phyloP scores from a whole-genome alignment of 2,329 filamentous ascomycete species.

The Didymella pomorum region DNA sequence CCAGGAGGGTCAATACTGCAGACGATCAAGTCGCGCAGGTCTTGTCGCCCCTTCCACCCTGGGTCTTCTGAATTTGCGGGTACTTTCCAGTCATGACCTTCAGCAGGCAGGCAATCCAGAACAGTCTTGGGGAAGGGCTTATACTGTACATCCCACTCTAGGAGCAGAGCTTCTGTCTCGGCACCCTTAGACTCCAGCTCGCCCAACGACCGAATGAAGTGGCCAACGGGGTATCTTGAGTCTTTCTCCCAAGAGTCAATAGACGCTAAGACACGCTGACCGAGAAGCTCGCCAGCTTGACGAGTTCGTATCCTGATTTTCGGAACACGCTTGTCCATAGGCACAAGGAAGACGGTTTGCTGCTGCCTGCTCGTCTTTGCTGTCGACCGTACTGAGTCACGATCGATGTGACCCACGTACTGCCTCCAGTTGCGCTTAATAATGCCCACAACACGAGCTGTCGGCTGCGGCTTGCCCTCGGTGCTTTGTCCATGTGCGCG shows the following conservation, averaged over 20 bases:
- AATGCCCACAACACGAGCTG: constrained; percentile 88
- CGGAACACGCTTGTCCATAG: constrained; percentile 97
- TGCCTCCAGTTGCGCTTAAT: constrained; percentile 98
- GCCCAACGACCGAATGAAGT: constrained; percentile 91
- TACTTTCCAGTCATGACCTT: constrained; percentile 94
- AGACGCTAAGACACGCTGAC: constrained; percentile 89
- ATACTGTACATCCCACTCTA: constrained; percentile 98
- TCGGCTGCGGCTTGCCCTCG: constrained; percentile 85
- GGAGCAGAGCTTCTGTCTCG: constrained; percentile 90
- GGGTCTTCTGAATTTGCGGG: constrained; percentile 80
- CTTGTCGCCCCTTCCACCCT: constrained; percentile 84
- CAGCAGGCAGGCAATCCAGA: constrained; percentile 86
- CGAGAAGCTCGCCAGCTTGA: constrained; percentile 86
- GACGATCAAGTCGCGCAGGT: constrained; percentile 84
- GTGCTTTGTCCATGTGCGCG: constrained; percentile 78
- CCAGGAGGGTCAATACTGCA: constrained; percentile 97
- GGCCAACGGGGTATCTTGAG: constrained; percentile 88
- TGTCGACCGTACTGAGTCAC: constrained; percentile 78
- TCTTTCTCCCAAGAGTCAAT: constrained; percentile 97
- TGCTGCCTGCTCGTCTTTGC: constrained; percentile 81
- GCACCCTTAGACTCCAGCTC: constrained; percentile 97
- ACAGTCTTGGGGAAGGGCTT: constrained; percentile 96
- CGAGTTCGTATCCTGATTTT: constrained; percentile 94
- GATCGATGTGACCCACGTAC: constrained; percentile 95
- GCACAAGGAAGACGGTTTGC: constrained; percentile 92